Evolutionary conservation across 2,329 filamentous ascomycete species (phyloP).

Genomic region (Lachnellula willkommii): DNA sequence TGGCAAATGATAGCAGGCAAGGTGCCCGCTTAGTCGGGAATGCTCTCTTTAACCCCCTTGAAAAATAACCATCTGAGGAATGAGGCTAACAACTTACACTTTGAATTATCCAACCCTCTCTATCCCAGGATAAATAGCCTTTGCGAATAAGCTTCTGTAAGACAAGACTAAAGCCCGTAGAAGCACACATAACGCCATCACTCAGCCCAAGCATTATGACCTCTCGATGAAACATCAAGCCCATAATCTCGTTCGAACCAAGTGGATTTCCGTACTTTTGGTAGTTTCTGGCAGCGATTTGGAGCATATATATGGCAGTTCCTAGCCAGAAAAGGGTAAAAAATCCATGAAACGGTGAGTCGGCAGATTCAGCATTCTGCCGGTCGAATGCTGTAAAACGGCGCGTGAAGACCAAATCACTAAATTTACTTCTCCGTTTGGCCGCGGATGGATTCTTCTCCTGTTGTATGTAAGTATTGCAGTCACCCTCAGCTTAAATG

Average conservation of each 20-base stretch:
- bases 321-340: slow-evolving; percentile 74
- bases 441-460: slow-evolving; percentile 20
- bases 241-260: slow-evolving; percentile 66
- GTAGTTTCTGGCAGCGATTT: slow-evolving; percentile 65
- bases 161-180: slow-evolving; percentile 59
- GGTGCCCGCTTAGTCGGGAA: background rate
- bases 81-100: slow-evolving; percentile 43
- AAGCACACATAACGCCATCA: slow-evolving; percentile 63
- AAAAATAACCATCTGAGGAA: background rate
- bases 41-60: background rate
- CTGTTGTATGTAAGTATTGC: slow-evolving; percentile 9
- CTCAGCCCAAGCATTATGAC: slow-evolving; percentile 53
- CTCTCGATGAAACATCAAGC: slow-evolving; percentile 58
- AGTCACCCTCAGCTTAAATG: background rate
- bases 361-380: slow-evolving; percentile 58
- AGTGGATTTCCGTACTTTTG: slow-evolving; percentile 61
- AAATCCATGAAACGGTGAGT: slow-evolving; percentile 72
- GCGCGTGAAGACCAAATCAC: slow-evolving; percentile 63
- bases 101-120: slow-evolving; percentile 67
- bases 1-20: background rate
- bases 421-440: slow-evolving; percentile 33
- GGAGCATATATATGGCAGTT: slow-evolving; percentile 60
- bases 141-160: slow-evolving; percentile 56
- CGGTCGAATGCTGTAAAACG: slow-evolving; percentile 72
- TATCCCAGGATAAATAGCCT: slow-evolving; percentile 63